Evolutionary conservation across 2,329 filamentous ascomycete genomes (phyloP), one percentile per base, ranked within the genome.

Genomic region (Colletotrichum salicis): DNA sequence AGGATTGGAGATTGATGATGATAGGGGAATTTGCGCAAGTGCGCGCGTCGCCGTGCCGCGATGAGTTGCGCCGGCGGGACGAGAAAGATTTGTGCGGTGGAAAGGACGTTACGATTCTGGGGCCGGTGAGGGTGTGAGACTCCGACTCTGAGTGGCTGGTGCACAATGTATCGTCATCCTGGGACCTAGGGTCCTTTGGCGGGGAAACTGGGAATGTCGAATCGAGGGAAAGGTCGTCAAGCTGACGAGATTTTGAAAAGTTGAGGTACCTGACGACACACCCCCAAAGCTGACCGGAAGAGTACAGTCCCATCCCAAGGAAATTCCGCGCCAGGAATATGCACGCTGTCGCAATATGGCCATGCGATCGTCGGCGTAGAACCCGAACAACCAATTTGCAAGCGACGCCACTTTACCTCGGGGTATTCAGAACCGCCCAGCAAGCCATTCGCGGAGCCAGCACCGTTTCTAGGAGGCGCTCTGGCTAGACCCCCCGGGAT

Each of bases 271-370:
- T 63, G 48, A 35, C 52, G 58, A 62, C 24, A 63, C 37, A 29
- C 58, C 41, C 31, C 41, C 6, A 48, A 56, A 31, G n/a, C 22
- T n/a, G 31, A 37, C n/a, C 27, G 54, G 54, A 48, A 68, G 58
- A 67, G 64, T 65, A 60, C 54, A 59, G 52, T 41, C 60, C 59
- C 27, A 11, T 56, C 48, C 35, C 45, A 31, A 64, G 19, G 62
- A 63, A 51, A 48, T 48, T 29, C 41, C 54, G 52, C 31, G 64
- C 64, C 58, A 71, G 69, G 65, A 68, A 64, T 68, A 71, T 71
- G 69, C 69, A 68, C 22, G 69, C 55, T 69, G 65, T 71, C 65
- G 69, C 69, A 71, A 64, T 69, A 69, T 64, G 48, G 31, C 41
- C 54, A 48, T 57, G 55, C 65, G 69, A 71, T 71, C 69, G 65